phyloP scores from a whole-genome alignment of 257 asterid species.

The Nicotiana knightiana region DNA sequence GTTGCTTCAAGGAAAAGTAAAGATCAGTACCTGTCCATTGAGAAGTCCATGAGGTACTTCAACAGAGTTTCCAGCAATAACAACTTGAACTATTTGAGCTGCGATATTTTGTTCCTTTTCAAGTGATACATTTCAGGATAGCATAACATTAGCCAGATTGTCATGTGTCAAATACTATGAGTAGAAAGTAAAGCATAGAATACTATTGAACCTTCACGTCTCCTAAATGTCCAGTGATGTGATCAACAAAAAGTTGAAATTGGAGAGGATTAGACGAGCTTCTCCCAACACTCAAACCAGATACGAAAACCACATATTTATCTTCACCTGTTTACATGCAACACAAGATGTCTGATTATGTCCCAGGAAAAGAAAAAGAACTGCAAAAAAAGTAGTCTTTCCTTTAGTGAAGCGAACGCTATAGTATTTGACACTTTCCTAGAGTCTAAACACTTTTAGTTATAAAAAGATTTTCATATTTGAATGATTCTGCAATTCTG shows the following conservation, averaged over 20 bases:
- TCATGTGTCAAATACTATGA: conserved; percentile 9
- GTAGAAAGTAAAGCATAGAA: conserved; percentile 5
- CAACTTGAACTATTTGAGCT: conserved; percentile 85
- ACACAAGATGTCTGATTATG: not conserved
- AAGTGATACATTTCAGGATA: conserved; percentile 18
- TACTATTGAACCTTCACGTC: conserved; percentile 63
- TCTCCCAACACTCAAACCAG: conserved; percentile 85
- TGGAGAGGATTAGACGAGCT: conserved; percentile 77
- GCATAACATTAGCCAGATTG: conserved; percentile 13
- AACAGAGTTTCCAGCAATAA: conserved; percentile 88
- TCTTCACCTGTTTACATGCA: conserved; percentile 65
- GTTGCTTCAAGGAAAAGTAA: not conserved
- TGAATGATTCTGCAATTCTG: not conserved
- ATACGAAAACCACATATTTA: conserved; percentile 71
- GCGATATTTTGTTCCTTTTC: conserved; percentile 77
- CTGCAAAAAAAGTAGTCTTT: not conserved
- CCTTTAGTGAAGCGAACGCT: not conserved
- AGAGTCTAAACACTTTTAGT: not conserved
- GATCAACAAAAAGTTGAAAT: conserved; percentile 90
- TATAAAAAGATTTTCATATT: not conserved
- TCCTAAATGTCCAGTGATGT: conserved; percentile 96
- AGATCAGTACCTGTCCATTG: conserved; percentile 72
- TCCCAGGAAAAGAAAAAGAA: not conserved
- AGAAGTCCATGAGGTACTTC: conserved; percentile 68
- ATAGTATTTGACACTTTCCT: not conserved